These are phyloP conservation scores for Lasiosphaeris hirsuta DNA, from an alignment of 495 filamentous ascomycete species.

Conservation along the genomic window DNA sequence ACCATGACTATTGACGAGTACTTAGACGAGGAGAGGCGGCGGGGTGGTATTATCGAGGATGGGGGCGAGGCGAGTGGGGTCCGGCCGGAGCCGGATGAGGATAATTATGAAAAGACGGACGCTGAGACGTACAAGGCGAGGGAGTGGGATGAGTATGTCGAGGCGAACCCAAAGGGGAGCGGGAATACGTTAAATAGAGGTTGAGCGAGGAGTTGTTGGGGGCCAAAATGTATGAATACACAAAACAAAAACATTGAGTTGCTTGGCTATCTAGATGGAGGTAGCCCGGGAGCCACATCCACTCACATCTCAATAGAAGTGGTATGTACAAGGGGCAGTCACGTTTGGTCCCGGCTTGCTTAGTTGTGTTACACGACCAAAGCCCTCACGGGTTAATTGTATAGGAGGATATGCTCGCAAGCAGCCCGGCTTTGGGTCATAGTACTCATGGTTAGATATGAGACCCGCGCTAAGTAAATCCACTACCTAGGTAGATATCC, in stretches of 20 bases:
- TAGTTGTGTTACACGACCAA: too few species aligned
- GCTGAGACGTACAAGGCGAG: constrained; percentile 88
- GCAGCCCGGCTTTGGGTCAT: too few species aligned
- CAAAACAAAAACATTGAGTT: neutral
- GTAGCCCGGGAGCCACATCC: too few species aligned
- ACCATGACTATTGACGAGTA: constrained; percentile 99
- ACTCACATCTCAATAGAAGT: too few species aligned
- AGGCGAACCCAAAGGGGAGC: constrained; percentile 82
- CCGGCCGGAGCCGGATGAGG: constrained; percentile 75
- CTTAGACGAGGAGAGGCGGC: constrained; percentile 79
- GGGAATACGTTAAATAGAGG: constrained; percentile 87
- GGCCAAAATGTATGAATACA: neutral
- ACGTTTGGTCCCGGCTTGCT: too few species aligned
- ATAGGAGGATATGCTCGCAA: too few species aligned
- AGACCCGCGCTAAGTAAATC: too few species aligned
- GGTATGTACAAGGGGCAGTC: too few species aligned
- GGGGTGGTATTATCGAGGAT: constrained; percentile 89
- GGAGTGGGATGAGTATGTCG: constrained; percentile 92
- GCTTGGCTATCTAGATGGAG: neutral
- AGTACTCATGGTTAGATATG: too few species aligned
- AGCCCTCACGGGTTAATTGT: too few species aligned
- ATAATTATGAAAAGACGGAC: constrained; percentile 80
- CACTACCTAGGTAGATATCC: too few species aligned
- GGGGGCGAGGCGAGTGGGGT: constrained; percentile 77
- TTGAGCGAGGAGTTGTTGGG: constrained; percentile 28